phyloP scores from a whole-genome alignment of 169 alveolate species.

The Fabrea salina region DNA sequence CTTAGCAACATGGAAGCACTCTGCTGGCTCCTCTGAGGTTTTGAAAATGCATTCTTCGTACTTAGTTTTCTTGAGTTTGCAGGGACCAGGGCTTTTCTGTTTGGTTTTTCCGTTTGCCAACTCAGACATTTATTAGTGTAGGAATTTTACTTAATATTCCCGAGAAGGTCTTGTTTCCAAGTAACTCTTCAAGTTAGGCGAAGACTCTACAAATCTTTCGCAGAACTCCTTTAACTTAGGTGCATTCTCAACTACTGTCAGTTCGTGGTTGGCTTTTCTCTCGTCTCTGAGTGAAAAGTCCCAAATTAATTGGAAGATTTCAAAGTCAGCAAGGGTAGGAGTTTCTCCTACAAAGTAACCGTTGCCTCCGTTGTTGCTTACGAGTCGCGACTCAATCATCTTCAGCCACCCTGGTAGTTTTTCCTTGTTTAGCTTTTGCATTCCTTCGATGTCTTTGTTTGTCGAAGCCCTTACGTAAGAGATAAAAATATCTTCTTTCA shows the following conservation, averaged over 20 bases:
- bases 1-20: no score
- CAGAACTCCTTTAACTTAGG: slow-evolving; percentile 9
- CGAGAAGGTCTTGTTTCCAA: background rate
- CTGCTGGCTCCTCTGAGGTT: no score
- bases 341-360: slow-evolving; percentile 24
- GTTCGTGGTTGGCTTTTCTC: no score
- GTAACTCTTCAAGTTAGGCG: background rate
- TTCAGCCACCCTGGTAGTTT: background rate
- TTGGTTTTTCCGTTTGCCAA: no score
- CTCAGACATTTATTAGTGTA: no score
- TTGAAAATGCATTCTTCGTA: no score
- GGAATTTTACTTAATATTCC: background rate
- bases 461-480: background rate
- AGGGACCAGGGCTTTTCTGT: no score
- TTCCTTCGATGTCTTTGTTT: background rate
- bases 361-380: background rate
- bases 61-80: no score
- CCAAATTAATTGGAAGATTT: background rate
- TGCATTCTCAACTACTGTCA: background rate
- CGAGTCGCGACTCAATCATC: background rate
- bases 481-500: background rate
- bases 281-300: no score
- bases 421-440: background rate
- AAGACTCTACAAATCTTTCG: slow-evolving; percentile 16
- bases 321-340: background rate